These are phyloP conservation scores for Arachnopeziza araneosa DNA, from an alignment of 2,329 filamentous ascomycete species.

Conservation along the genomic window DNA sequence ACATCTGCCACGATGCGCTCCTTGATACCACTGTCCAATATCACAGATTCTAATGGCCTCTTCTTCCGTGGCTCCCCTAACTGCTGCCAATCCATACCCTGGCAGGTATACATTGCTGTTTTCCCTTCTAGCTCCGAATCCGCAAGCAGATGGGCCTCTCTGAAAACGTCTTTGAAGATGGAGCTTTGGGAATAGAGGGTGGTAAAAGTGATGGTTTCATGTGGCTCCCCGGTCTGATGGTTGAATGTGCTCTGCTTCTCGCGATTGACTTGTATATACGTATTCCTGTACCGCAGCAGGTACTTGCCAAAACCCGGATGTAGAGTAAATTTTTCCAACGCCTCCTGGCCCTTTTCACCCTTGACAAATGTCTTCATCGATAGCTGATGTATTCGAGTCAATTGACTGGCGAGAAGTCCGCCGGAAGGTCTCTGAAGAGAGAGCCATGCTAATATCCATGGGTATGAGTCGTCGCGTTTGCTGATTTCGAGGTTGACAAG, in stretches of 20 bases:
- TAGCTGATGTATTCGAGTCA: conserved; percentile 56
- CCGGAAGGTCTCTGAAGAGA: conserved; percentile 65
- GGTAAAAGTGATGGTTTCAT: conserved; percentile 89
- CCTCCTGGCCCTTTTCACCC: conserved; percentile 59
- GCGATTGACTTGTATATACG: conserved; percentile 81
- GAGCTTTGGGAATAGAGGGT: conserved; percentile 85
- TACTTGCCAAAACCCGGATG: conserved; percentile 90
- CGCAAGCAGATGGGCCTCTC: conserved; percentile 77
- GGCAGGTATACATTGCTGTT: conserved; percentile 83
- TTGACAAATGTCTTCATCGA: conserved; percentile 54
- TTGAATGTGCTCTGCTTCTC: conserved; percentile 82
- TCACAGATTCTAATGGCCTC: conserved; percentile 79
- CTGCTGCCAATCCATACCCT: conserved; percentile 76
- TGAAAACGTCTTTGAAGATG: conserved; percentile 85
- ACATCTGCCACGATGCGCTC: conserved; percentile 44
- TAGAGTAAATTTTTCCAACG: conserved; percentile 76
- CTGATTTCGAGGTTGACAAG: conserved; percentile 95
- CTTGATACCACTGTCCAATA: conserved; percentile 74
- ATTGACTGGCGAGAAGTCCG: conserved; percentile 41
- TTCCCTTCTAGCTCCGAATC: conserved; percentile 81
- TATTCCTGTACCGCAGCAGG: conserved; percentile 77
- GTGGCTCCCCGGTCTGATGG: conserved; percentile 77
- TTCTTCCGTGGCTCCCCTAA: conserved; percentile 84
- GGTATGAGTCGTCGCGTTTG: conserved; percentile 87
- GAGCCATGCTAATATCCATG: conserved; percentile 93